Base-by-base conservation (phyloP, 257 asterid species). In the Misopates orontium region DNA sequence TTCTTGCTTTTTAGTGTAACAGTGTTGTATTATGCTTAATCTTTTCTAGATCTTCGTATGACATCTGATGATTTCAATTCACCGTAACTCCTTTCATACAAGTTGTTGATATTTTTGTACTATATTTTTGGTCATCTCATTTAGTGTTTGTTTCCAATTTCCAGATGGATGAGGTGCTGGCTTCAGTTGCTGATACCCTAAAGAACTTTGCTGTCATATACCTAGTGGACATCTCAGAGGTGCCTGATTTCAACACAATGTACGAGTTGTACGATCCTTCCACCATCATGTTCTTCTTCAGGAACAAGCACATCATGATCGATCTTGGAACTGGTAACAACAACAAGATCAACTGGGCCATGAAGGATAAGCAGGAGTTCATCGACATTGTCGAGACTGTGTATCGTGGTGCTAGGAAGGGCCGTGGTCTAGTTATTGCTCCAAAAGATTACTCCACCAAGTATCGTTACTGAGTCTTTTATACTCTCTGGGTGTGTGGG, bases 371-470 rank as follows among this genome's bases (percentile, higher is more conserved):
- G 78, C 97, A 93, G 67, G 99, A 93, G 82, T 93, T 93, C 73
- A 90, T 93, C 24, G 97, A 93, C 76, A 90, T 93, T 28, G 94
- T 93, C 14, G 99, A 93, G 84, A 93, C 99, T 0, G 92, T 93
- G 13, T 93, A 83, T 53, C 96, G 97, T 28, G 99, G 99, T 5
- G 97, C 96, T 28, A 85, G 99, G 75, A 93, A 89, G 76, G 98
- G 97, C 1, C 91, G 97, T 10, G 97, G 98, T 81, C 91, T 93
- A 5, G 99, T 93, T 64, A 93, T 93, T 68, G 98, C 98, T 20
- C 98, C 98, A 1, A 93, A 93, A 72, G 98, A 93, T 74, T 93
- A 92, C 86, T 92, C 98, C 77, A 92, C 98, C 77, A 92, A 92
- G 73, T 92, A 92, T 56, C 95, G 98, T 22, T 89, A 89, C 22